These are phyloP conservation scores for Cladosporium sp. DNA, from an alignment of 2,329 filamentous ascomycete genomes.

Conservation along the genomic window DNA sequence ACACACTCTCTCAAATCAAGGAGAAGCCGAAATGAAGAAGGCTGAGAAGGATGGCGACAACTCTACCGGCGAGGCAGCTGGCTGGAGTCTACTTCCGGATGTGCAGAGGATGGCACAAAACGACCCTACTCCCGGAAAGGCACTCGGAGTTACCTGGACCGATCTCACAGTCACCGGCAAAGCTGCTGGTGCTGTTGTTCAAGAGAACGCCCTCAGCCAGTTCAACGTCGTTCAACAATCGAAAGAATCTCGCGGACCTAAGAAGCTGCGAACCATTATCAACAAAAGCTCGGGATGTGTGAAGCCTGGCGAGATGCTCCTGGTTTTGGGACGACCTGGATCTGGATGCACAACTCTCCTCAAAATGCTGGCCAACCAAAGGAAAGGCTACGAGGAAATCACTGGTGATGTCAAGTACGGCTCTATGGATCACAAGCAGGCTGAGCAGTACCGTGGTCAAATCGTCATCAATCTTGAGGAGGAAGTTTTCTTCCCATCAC, in stretches of 20 bases:
- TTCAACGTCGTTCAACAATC: slow-evolving; percentile 22
- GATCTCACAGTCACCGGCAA: slow-evolving; percentile 48
- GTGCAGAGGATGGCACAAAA: slow-evolving; percentile 1
- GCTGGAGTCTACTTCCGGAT: slow-evolving; percentile 3
- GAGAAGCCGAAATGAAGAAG: slow-evolving; percentile 47
- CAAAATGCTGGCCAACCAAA: slow-evolving; percentile 63
- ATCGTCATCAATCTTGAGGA: slow-evolving; percentile 45
- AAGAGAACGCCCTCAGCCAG: slow-evolving; percentile 12
- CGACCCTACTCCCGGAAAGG: slow-evolving; percentile 17
- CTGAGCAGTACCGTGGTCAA: slow-evolving; percentile 42
- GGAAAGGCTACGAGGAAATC: slow-evolving; percentile 41
- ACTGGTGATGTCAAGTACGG: slow-evolving; percentile 58
- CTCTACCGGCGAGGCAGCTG: slow-evolving; percentile 7
- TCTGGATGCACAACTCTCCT: slow-evolving; percentile 62
- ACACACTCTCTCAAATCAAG: slow-evolving; percentile 33
- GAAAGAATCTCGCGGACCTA: slow-evolving; percentile 21
- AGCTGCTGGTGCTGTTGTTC: slow-evolving; percentile 3
- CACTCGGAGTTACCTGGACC: slow-evolving; percentile 61
- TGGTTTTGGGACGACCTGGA: slow-evolving; percentile 29
- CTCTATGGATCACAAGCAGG: slow-evolving; percentile 39
- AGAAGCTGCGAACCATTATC: slow-evolving; percentile 24
- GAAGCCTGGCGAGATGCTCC: slow-evolving; percentile 16
- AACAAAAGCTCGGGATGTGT: slow-evolving; percentile 63
- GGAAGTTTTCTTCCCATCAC: slow-evolving; percentile 51
- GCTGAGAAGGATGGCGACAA: slow-evolving; percentile 18